phyloP scores from a whole-genome alignment of 2,329 filamentous ascomycete genomes.

The Cryphonectria japonica region DNA sequence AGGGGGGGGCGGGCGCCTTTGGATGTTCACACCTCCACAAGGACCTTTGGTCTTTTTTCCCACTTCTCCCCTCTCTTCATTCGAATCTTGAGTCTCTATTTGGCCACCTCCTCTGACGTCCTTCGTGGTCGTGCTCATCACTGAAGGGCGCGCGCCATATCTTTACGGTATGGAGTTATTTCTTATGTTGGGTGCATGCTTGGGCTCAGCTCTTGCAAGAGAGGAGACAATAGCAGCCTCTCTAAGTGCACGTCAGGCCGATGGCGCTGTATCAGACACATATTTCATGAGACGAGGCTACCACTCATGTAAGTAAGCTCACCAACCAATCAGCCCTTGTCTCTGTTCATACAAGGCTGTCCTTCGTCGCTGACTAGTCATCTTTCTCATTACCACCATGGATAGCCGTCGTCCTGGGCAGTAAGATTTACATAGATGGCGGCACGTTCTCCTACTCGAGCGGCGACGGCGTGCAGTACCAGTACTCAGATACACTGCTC shows the following conservation, averaged over 20 bases:
- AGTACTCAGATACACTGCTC: conserved; percentile 30
- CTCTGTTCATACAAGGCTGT: not conserved
- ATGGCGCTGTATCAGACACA: conserved; percentile 13
- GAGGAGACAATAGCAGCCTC: not conserved
- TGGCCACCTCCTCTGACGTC: not conserved
- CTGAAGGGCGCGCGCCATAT: not conserved
- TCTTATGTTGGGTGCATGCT: conserved; percentile 1
- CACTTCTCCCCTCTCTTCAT: not conserved
- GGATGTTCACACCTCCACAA: not conserved
- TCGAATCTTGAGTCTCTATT: not conserved
- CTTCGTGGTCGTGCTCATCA: not conserved
- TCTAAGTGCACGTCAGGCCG: not conserved
- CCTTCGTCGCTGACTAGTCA: conserved; percentile 1
- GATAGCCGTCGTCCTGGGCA: conserved; percentile 32
- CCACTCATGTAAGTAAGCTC: conserved; percentile 32
- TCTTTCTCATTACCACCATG: not conserved
- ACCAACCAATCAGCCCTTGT: not conserved
- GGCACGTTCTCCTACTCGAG: conserved; percentile 33
- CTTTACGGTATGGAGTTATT: conserved; percentile 15
- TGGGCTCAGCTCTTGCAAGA: not conserved
- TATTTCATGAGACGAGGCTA: conserved; percentile 31
- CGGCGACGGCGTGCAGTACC: conserved; percentile 26
- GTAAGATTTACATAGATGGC: conserved; percentile 33
- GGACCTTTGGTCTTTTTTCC: not conserved
- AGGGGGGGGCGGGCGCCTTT: not conserved